Evolutionary conservation across 257 asterid genomes (phyloP).

Genomic region (Primulina huaijiensis): DNA sequence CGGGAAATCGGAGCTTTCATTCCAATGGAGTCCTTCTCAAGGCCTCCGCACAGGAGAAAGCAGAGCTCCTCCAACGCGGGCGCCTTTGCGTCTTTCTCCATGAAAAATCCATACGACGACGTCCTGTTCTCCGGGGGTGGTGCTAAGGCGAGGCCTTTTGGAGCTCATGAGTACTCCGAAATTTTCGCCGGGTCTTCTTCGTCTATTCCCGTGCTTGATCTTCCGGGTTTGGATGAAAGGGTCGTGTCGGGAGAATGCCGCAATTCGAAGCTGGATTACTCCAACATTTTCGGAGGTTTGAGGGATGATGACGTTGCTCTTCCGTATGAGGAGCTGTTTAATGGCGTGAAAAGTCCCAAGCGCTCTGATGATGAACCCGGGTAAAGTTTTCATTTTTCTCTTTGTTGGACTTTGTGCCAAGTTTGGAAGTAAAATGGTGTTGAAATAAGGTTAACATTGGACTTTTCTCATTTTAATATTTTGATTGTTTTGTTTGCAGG

Average conservation of each 20-base stretch:
- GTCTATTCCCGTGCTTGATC: conserved; percentile 84
- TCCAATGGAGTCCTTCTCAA: conserved; percentile 66
- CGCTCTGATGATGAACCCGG: conserved; percentile 25
- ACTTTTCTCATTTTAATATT: neutral
- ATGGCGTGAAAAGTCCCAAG: conserved; percentile 31
- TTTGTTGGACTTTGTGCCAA: neutral
- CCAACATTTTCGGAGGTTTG: conserved; percentile 67
- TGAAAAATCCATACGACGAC: conserved; percentile 70
- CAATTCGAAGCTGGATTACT: conserved; percentile 60
- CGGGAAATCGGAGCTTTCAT: conserved; percentile 11
- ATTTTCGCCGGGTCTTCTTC: conserved; percentile 55
- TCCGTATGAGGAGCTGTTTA: conserved; percentile 57
- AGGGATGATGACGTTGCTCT: conserved; percentile 45
- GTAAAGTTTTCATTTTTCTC: conserved; percentile 32
- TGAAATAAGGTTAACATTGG: neutral
- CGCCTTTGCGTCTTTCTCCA: conserved; percentile 45
- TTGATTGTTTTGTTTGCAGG: neutral
- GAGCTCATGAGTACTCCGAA: conserved; percentile 62
- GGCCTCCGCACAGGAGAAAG: conserved; percentile 65
- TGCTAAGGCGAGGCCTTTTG: conserved; percentile 31
- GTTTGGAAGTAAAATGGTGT: neutral
- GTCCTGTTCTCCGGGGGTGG: conserved; percentile 38
- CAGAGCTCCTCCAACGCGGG: conserved; percentile 31
- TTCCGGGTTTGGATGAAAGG: conserved; percentile 48
- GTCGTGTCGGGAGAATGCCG: conserved; percentile 37